A percentile compares a stretch with the other conserved stretches of the same genome.
phyloP scores from a whole-genome alignment of 257 asterid species.

The Solanum okadae region DNA sequence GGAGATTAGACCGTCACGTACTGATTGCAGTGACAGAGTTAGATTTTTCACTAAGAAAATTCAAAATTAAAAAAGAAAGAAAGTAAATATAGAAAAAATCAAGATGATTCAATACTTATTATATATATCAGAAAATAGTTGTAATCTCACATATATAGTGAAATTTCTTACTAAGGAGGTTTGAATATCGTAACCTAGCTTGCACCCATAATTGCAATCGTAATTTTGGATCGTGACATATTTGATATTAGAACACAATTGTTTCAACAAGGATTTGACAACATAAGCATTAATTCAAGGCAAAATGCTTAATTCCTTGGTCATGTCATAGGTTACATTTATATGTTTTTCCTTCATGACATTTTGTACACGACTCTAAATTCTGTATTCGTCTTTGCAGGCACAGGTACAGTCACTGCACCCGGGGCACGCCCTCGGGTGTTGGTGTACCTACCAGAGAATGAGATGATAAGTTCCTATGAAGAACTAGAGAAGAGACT shows the following conservation, averaged over 20 bases:
- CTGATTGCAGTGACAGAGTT: not conserved
- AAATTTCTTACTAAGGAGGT: not conserved
- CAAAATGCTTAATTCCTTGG: not conserved
- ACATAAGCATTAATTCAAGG: not conserved
- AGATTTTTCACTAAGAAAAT: not conserved
- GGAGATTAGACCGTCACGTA: not conserved
- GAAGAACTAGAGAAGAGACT: conserved; percentile 16
- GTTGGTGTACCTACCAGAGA: conserved; percentile 17
- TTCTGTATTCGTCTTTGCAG: not conserved
- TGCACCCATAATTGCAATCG: not conserved
- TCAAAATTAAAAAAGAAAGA: no score
- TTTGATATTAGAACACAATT: not conserved
- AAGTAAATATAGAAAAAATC: not conserved
- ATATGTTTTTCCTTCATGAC: not conserved
- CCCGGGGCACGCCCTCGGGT: conserved; percentile 28
- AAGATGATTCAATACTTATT: no score
- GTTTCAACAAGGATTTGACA: not conserved
- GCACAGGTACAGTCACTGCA: conserved; percentile 21
- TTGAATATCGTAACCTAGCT: not conserved
- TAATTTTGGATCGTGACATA: not conserved
- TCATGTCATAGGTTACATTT: not conserved
- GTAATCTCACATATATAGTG: not conserved
- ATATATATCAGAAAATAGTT: not conserved
- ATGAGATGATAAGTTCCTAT: conserved; percentile 19
- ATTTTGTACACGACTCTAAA: not conserved